Evolutionary conservation across 768 basidiomycete species (phyloP).

Genomic region (Daedaleopsis nitida): DNA sequence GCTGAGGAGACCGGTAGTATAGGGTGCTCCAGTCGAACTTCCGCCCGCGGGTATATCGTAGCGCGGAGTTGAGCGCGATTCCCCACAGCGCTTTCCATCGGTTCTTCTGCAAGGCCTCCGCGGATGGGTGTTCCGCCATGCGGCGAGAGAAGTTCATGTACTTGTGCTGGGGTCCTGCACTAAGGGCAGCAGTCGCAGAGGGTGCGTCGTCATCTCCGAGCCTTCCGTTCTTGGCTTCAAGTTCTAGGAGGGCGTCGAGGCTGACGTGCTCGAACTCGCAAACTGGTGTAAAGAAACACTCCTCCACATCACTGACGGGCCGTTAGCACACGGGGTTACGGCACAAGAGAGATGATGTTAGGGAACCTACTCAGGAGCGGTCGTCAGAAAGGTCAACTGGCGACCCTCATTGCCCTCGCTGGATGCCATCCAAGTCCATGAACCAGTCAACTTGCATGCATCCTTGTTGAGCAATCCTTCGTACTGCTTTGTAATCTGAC

Average conservation of each 20-base stretch:
- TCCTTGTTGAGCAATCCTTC: neutral
- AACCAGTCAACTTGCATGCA: too few relatives aligned
- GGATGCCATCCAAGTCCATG: neutral
- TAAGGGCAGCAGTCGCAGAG: too few relatives aligned
- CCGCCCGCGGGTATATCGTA: constrained; percentile 1
- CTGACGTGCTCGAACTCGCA: neutral
- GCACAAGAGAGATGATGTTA: too few relatives aligned
- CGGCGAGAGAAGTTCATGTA: too few relatives aligned
- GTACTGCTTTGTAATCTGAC: constrained; percentile 1
- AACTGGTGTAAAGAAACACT: neutral
- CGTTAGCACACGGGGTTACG: too few relatives aligned
- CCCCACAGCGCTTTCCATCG: constrained; percentile 2
- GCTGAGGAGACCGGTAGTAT: neutral
- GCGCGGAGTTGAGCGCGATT: constrained; percentile 2
- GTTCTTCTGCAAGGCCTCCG: too few relatives aligned
- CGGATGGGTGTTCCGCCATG: too few relatives aligned
- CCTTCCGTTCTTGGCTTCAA: neutral
- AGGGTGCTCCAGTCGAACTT: constrained; percentile 9
- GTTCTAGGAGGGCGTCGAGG: neutral
- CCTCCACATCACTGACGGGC: too few relatives aligned
- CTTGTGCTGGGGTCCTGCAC: too few relatives aligned
- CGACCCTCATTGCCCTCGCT: neutral
- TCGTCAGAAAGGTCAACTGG: too few relatives aligned
- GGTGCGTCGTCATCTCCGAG: too few relatives aligned
- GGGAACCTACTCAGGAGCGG: too few relatives aligned